phyloP scores from a whole-genome alignment of 2,329 filamentous ascomycete genomes.

The Fusarium foetens region DNA sequence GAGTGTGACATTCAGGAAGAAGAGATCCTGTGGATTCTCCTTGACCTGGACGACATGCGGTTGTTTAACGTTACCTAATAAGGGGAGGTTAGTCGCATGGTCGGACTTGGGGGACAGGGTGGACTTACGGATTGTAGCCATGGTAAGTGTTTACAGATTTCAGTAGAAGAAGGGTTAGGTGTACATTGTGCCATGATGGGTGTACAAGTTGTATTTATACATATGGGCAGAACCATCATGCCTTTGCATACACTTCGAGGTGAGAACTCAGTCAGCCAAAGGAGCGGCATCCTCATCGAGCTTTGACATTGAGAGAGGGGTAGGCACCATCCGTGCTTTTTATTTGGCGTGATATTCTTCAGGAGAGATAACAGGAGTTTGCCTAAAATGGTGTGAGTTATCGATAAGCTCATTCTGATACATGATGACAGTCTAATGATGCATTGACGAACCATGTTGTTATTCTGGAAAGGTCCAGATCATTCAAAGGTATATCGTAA shows the following conservation, averaged over 20 bases:
- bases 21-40: rapidly evolving
- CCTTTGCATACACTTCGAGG: too few species aligned
- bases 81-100: not conserved
- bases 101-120: rapidly evolving
- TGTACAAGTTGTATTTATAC: not conserved
- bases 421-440: not conserved
- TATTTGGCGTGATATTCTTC: rapidly evolving
- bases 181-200: not conserved
- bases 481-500: rapidly evolving
- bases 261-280: too few species aligned
- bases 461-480: rapidly evolving
- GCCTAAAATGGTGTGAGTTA: rapidly evolving
- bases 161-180: rapidly evolving
- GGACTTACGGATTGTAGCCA: not conserved
- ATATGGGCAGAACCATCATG: too few species aligned
- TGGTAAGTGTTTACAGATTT: not conserved
- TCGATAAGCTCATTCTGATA: not conserved
- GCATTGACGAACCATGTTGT: too few species aligned
- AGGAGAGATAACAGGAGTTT: rapidly evolving
- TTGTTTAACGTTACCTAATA: not conserved
- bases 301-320: not conserved
- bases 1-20: not conserved
- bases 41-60: not conserved
- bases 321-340: not conserved
- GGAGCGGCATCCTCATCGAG: rapidly evolving